Percentiles rank a stretch among this genome's conserved stretches.
Evolutionary conservation across 331 rosid species (phyloP).

Genomic region (Rosa hybrid): DNA sequence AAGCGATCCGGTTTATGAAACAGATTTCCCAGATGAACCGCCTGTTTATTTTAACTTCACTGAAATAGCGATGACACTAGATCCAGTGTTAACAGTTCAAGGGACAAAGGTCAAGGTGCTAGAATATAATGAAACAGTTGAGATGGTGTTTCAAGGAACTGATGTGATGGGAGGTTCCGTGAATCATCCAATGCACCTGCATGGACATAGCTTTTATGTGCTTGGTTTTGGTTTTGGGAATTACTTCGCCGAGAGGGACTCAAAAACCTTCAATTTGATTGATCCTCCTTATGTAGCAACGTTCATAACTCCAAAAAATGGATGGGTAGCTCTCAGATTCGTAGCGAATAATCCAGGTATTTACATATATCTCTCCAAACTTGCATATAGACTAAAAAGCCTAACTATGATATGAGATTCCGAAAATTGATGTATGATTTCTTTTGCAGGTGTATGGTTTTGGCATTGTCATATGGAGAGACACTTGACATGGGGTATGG

Average conservation of each 20-base stretch:
- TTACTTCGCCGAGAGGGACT: background rate
- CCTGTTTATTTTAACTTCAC: background rate
- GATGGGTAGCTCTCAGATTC: slow-evolving; percentile 22
- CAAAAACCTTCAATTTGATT: background rate
- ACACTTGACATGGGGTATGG: slow-evolving; percentile 23
- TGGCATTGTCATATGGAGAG: slow-evolving; percentile 23
- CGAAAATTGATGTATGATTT: background rate
- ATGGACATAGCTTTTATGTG: slow-evolving; percentile 16
- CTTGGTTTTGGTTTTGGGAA: slow-evolving; percentile 19
- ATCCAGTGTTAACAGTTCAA: background rate
- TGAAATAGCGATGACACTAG: background rate
- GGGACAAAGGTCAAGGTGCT: slow-evolving; percentile 1
- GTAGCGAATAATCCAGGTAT: slow-evolving; percentile 15
- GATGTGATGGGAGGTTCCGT: background rate
- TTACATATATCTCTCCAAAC: no score
- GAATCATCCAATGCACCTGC: slow-evolving; percentile 28
- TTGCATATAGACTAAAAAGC: no score
- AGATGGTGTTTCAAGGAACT: slow-evolving; percentile 3
- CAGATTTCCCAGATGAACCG: slow-evolving; percentile 5
- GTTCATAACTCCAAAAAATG: background rate
- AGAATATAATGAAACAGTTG: background rate
- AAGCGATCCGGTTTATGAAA: slow-evolving; percentile 3
- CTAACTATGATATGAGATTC: no score
- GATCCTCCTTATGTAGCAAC: slow-evolving; percentile 18
- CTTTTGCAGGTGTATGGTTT: slow-evolving; percentile 13